A percentile compares a stretch with the other conserved stretches of the same genome.
Evolutionary conservation across 1,284 basidiomycete species (phyloP).

Genomic region (Schizophyllum commune): DNA sequence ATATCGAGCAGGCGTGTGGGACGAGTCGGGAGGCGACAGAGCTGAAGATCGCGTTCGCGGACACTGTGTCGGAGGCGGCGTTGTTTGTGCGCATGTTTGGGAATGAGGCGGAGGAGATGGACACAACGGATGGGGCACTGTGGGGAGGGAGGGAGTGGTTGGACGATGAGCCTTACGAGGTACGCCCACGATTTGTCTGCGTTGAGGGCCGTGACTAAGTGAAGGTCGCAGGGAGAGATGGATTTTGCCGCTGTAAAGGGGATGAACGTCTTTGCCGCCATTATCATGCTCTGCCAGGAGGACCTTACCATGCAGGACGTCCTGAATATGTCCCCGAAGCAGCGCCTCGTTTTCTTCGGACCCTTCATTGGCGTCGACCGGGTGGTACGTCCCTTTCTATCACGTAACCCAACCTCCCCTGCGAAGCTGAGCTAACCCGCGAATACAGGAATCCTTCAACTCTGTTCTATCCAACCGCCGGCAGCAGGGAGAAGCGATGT

Average conservation of each 20-base stretch:
- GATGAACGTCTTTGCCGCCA: slow-evolving; percentile 62
- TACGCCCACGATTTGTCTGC: slow-evolving; percentile 16
- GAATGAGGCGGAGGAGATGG: slow-evolving; percentile 38
- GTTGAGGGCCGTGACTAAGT: slow-evolving; percentile 1
- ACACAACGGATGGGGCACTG: slow-evolving; percentile 33
- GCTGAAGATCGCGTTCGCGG: slow-evolving; percentile 53
- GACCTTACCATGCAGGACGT: slow-evolving; percentile 42
- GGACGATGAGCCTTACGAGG: slow-evolving; percentile 46
- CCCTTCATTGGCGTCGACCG: slow-evolving; percentile 41
- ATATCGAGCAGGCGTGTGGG: slow-evolving; percentile 49
- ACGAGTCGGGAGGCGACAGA: slow-evolving; percentile 32
- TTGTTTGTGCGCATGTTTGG: slow-evolving; percentile 46
- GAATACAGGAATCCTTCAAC: no score
- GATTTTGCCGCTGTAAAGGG: slow-evolving; percentile 44
- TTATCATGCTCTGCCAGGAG: slow-evolving; percentile 46
- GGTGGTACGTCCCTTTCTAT: slow-evolving; percentile 36
- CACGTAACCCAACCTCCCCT: no score
- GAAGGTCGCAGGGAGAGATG: slow-evolving; percentile 39
- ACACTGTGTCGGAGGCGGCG: slow-evolving; percentile 49
- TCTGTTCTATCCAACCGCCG: no score
- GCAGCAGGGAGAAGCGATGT: no score
- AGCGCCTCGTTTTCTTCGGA: slow-evolving; percentile 38
- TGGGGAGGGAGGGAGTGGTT: slow-evolving; percentile 60
- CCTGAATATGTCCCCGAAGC: slow-evolving; percentile 40
- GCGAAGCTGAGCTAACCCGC: no score